Evolutionary conservation across 2,329 filamentous ascomycete genomes (phyloP).

Genomic region (Knufia fluminis): DNA sequence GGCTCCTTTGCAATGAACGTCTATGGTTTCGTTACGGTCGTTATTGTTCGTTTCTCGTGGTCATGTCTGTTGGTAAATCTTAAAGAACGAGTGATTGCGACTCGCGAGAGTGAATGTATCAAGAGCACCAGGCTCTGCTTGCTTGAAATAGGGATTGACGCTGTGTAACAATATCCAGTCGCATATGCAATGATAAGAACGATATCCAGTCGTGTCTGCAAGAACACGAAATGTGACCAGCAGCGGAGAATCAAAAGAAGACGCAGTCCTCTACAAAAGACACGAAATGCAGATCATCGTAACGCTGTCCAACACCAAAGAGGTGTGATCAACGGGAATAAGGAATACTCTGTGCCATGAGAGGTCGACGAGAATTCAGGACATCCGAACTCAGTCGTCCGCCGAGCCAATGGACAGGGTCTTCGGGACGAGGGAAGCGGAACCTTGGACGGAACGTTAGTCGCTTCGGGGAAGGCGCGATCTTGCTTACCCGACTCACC

Average conservation of each 20-base stretch:
- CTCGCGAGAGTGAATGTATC: background rate
- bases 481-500: background rate
- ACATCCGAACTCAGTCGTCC: background rate
- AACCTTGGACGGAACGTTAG: background rate
- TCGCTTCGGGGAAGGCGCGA: background rate
- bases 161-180: background rate
- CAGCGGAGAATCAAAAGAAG: too few relatives aligned
- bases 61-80: slow-evolving; percentile 1
- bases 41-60: background rate
- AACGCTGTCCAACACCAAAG: background rate
- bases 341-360: background rate
- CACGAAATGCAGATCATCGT: slow-evolving; percentile 1
- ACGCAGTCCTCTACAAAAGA: background rate
- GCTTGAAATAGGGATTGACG: background rate
- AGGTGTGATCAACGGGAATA: background rate
- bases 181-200: background rate
- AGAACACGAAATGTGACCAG: too few relatives aligned
- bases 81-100: background rate
- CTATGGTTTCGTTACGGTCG: too few relatives aligned
- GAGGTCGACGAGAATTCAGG: background rate
- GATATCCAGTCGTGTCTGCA: too few relatives aligned
- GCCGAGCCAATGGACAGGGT: background rate
- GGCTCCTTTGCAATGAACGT: too few relatives aligned
- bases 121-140: slow-evolving; percentile 6
- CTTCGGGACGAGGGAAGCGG: background rate